Evolutionary conservation across 1,284 basidiomycete genomes (phyloP).

Genomic region (Mycena sp.): DNA sequence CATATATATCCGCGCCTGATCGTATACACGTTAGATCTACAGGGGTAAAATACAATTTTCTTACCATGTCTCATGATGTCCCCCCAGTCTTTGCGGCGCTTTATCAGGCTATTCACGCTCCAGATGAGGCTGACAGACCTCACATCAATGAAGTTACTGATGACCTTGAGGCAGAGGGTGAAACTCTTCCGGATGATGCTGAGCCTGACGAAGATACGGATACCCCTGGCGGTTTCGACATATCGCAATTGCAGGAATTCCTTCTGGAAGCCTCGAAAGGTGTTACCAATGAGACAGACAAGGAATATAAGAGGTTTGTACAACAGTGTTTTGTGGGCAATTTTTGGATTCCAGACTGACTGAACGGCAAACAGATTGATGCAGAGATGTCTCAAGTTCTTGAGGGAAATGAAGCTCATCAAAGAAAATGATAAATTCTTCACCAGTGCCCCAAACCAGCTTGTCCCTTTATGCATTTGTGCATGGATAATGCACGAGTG

Average conservation of each 20-base stretch:
- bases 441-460: background rate
- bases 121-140: background rate
- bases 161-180: background rate
- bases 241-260: background rate
- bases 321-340: background rate
- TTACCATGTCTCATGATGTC: background rate
- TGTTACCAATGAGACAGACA: slow-evolving; percentile 11
- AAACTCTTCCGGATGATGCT: background rate
- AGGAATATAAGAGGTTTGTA: slow-evolving; percentile 29
- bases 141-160: background rate
- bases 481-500: slow-evolving; percentile 14
- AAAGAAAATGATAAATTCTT: slow-evolving; percentile 4
- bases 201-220: background rate
- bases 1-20: background rate
- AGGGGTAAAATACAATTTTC: background rate
- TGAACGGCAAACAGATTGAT: background rate
- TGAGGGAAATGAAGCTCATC: slow-evolving; percentile 1
- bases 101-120: background rate
- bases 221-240: background rate
- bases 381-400: background rate
- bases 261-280: slow-evolving; percentile 15
- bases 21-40: background rate
- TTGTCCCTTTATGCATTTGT: slow-evolving; percentile 17
- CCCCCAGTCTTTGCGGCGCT: background rate
- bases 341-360: too few species aligned